Evolutionary conservation across 2,329 filamentous ascomycete genomes (phyloP).

Genomic region (Falciphora oryzae): DNA sequence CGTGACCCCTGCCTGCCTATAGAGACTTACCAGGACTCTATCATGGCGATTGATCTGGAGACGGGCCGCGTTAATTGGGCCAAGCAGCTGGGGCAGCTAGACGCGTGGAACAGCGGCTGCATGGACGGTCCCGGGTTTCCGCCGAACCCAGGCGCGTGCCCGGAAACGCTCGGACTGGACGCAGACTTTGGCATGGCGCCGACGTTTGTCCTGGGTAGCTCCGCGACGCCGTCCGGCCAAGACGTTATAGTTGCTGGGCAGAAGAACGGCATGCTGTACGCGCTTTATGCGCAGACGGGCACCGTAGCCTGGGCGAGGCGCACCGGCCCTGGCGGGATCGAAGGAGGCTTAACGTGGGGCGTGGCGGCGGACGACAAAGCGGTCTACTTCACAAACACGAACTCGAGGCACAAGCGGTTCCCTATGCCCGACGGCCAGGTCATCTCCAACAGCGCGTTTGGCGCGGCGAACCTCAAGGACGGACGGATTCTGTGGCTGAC

Average conservation of each 20-base stretch:
- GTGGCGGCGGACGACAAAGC: slow-evolving; percentile 23
- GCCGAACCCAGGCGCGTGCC: slow-evolving; percentile 12
- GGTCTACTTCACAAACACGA: slow-evolving; percentile 25
- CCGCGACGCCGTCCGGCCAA: slow-evolving; percentile 12
- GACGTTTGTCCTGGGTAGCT: slow-evolving; percentile 20
- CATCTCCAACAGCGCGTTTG: slow-evolving; percentile 14
- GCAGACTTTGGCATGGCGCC: slow-evolving; percentile 23
- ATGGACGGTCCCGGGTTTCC: slow-evolving; percentile 3
- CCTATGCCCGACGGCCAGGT: slow-evolving; percentile 10
- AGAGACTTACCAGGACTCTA: slow-evolving; percentile 22
- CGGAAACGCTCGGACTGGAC: slow-evolving; percentile 15
- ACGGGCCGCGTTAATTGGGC: slow-evolving; percentile 23
- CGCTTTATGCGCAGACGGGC: slow-evolving; percentile 21
- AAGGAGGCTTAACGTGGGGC: slow-evolving; percentile 26
- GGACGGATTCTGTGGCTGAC: slow-evolving; percentile 17
- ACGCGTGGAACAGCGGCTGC: slow-evolving; percentile 20
- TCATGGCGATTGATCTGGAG: slow-evolving; percentile 22
- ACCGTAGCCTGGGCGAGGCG: slow-evolving; percentile 20
- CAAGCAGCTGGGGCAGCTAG: slow-evolving; percentile 17
- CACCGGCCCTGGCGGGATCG: slow-evolving; percentile 20
- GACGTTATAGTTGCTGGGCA: slow-evolving; percentile 25
- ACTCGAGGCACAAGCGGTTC: slow-evolving; percentile 14
- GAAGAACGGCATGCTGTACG: slow-evolving; percentile 26
- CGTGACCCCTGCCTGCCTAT: slow-evolving; percentile 18
- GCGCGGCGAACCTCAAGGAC: slow-evolving; percentile 14